Conservation (phyloP, 2,329 filamentous ascomycete species). For the Colletotrichum gigasporum region DNA sequence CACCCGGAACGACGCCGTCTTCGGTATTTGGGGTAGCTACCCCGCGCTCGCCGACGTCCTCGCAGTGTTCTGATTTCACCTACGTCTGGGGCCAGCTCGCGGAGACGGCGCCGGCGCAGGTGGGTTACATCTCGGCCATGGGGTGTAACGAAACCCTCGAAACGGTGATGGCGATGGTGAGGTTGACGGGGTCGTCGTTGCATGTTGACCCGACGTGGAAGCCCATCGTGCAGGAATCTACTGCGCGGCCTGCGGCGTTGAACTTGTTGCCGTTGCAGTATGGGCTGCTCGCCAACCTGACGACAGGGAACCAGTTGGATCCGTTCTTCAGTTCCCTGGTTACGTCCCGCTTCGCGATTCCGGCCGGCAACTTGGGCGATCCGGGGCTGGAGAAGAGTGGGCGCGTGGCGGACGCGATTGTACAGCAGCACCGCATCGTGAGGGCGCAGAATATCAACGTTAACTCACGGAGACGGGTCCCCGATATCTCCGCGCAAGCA, state of each 20-base stretch:
- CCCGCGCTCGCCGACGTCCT: conserved; percentile 22
- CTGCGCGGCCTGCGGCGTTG: conserved; percentile 32
- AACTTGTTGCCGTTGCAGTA: conserved; percentile 41
- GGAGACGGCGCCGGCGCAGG: conserved; percentile 36
- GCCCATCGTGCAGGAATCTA: conserved; percentile 39
- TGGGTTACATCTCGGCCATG: conserved; percentile 43
- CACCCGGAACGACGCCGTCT: conserved; percentile 18
- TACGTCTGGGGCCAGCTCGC: conserved; percentile 47
- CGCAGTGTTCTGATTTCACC: conserved; percentile 43
- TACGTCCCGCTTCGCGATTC: conserved; percentile 43
- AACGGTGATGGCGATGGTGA: conserved; percentile 37
- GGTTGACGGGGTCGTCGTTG: conserved; percentile 36
- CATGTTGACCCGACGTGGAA: conserved; percentile 40
- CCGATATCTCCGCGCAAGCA: conserved; percentile 5
- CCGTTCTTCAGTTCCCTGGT: conserved; percentile 47
- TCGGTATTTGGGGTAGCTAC: conserved; percentile 38
- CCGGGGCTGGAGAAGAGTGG: conserved; percentile 27
- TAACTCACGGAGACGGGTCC: conserved; percentile 32
- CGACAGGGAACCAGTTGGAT: conserved; percentile 41
- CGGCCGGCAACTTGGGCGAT: conserved; percentile 37
- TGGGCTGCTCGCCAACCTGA: conserved; percentile 38
- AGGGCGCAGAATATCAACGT: conserved; percentile 45
- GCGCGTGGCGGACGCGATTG: conserved; percentile 42
- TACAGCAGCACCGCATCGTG: conserved; percentile 47
- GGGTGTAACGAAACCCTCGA: conserved; percentile 50